phyloP scores from a whole-genome alignment of 2,329 filamentous ascomycete genomes.

The Pseudocercospora musae region DNA sequence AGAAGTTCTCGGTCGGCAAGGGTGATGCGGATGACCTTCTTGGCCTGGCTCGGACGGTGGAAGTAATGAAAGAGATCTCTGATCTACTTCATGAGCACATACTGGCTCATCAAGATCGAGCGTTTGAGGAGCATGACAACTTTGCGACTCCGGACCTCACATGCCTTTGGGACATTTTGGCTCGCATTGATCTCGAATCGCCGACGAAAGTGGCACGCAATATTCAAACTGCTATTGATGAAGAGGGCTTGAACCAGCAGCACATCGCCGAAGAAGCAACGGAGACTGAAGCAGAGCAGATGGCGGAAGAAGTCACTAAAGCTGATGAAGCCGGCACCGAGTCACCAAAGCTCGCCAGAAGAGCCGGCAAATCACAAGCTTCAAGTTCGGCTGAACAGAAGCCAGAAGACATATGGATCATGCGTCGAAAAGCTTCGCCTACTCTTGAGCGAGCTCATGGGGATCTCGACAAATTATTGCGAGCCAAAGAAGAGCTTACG shows the following conservation, averaged over 20 bases:
- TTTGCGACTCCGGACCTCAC: slow-evolving; percentile 14
- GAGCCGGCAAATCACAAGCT: slow-evolving; percentile 19
- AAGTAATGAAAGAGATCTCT: slow-evolving; percentile 66
- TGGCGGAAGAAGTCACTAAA: slow-evolving; percentile 69
- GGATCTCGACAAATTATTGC: slow-evolving; percentile 58
- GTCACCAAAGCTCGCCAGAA: slow-evolving; percentile 24
- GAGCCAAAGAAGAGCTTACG: slow-evolving; percentile 60
- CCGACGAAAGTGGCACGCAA: slow-evolving; percentile 65
- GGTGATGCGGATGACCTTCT: slow-evolving; percentile 92
- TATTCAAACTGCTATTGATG: slow-evolving; percentile 80
- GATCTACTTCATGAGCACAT: slow-evolving; percentile 41
- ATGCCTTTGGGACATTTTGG: slow-evolving; percentile 38
- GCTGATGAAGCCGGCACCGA: slow-evolving; percentile 62
- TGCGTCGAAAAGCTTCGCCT: slow-evolving; percentile 63
- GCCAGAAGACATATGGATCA: slow-evolving; percentile 58
- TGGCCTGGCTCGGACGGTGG: slow-evolving; percentile 75
- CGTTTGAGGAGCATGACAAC: slow-evolving; percentile 33
- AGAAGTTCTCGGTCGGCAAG: slow-evolving; percentile 88
- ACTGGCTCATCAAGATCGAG: slow-evolving; percentile 26
- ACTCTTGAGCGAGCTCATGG: slow-evolving; percentile 65
- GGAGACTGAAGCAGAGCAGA: slow-evolving; percentile 64
- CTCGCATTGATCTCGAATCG: slow-evolving; percentile 63
- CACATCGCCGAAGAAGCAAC: slow-evolving; percentile 74
- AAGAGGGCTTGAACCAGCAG: slow-evolving; percentile 79
- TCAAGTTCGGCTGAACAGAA: slow-evolving; percentile 14